These are phyloP conservation scores for Termitomyces sp. DNA, from an alignment of 768 basidiomycete species.

Conservation along the genomic window DNA sequence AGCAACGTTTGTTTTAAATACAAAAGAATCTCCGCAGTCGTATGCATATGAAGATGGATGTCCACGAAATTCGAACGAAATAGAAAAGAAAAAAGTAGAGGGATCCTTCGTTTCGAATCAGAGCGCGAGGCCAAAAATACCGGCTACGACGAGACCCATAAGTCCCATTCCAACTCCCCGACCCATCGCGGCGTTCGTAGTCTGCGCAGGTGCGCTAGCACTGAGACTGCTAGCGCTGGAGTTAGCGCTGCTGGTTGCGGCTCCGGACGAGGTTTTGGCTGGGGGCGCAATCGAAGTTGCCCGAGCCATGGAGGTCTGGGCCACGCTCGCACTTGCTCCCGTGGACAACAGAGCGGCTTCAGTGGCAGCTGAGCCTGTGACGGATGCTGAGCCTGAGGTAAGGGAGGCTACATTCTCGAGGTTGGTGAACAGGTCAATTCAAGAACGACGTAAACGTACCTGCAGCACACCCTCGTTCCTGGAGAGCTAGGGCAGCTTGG, in stretches of 20 bases:
- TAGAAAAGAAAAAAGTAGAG: too few species aligned
- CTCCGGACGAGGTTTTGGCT: neutral
- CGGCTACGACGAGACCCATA: neutral
- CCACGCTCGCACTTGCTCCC: neutral
- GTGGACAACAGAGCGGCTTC: neutral
- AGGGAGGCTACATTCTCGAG: too few species aligned
- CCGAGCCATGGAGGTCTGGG: neutral
- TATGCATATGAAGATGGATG: too few species aligned
- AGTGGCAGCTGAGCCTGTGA: neutral
- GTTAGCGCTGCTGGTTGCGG: neutral
- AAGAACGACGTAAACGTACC: constrained; percentile 1
- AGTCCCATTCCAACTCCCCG: neutral
- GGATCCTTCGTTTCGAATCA: too few species aligned
- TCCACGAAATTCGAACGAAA: too few species aligned
- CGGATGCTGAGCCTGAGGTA: neutral
- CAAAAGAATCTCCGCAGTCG: too few species aligned
- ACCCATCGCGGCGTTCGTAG: too few species aligned
- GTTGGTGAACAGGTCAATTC: too few species aligned
- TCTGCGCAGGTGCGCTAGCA: neutral
- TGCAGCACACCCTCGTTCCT: constrained; percentile 6
- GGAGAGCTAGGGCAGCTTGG: constrained; percentile 8
- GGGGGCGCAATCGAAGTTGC: neutral
- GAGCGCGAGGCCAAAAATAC: too few species aligned
- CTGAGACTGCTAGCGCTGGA: too few species aligned
- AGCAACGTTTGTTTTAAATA: too few species aligned